Evolutionary conservation across 306 rosid species (phyloP).

Genomic region (Fragaria nilgerrensis): DNA sequence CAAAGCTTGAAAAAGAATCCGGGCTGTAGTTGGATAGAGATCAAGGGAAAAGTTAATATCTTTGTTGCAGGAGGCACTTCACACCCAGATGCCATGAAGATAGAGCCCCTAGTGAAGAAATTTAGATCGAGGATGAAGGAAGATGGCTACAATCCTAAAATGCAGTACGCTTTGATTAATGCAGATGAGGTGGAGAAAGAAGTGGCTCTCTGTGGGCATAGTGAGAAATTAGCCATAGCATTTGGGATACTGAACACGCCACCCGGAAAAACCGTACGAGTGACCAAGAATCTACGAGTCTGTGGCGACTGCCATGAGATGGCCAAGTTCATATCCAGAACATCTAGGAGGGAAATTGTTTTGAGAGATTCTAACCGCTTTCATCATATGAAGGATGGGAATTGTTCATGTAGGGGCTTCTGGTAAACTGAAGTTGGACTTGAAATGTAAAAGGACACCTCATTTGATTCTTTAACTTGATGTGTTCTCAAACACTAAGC

Average conservation of each 20-base stretch:
- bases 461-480: background rate
- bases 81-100: constrained; percentile 54
- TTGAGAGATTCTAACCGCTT: constrained; percentile 71
- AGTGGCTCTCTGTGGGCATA: constrained; percentile 67
- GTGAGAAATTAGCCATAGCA: constrained; percentile 73
- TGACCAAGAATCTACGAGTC: constrained; percentile 63
- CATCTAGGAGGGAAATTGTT: constrained; percentile 50
- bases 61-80: constrained; percentile 59
- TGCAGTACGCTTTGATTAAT: constrained; percentile 56
- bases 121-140: constrained; percentile 54
- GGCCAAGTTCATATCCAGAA: constrained; percentile 65
- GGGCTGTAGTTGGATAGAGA: constrained; percentile 70
- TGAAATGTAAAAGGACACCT: background rate
- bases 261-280: constrained; percentile 54
- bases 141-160: constrained; percentile 54
- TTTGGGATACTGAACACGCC: constrained; percentile 61
- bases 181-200: constrained; percentile 62
- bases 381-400: constrained; percentile 67
- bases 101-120: constrained; percentile 40
- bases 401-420: constrained; percentile 68
- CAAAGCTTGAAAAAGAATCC: constrained; percentile 52
- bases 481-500: background rate
- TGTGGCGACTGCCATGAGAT: constrained; percentile 80
- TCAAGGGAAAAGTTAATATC: constrained; percentile 45
- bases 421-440: constrained; percentile 41